Percentiles rank a stretch among this genome's conserved stretches.
phyloP scores from a whole-genome alignment of 2,329 filamentous ascomycete species.

The Aspergillus pseudonomiae region DNA sequence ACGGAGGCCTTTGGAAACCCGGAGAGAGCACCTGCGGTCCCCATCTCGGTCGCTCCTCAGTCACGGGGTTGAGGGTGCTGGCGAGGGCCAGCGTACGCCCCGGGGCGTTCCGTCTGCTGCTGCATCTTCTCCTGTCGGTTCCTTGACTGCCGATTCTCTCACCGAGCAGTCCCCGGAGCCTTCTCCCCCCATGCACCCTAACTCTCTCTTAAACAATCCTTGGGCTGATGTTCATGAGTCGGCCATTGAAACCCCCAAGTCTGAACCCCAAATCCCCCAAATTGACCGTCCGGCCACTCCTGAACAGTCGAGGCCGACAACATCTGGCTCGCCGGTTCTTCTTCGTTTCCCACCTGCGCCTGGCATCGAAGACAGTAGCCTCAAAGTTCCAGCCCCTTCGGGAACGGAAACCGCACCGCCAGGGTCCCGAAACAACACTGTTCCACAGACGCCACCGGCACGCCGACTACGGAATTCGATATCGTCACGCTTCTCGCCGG shows the following conservation, averaged over 20 bases:
- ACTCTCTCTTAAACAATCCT: slow-evolving; percentile 41
- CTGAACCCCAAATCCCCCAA: slow-evolving; percentile 28
- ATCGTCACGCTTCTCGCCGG: slow-evolving; percentile 57
- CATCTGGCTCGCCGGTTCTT: slow-evolving; percentile 36
- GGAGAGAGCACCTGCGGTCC: slow-evolving; percentile 28
- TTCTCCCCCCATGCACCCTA: slow-evolving; percentile 35
- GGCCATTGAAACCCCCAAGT: slow-evolving; percentile 18
- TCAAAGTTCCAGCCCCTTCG: slow-evolving; percentile 23
- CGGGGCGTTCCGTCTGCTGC: slow-evolving; percentile 36
- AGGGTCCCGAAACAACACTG: slow-evolving; percentile 30
- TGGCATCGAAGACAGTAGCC: slow-evolving; percentile 30
- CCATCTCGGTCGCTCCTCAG: slow-evolving; percentile 39
- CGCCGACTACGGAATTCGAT: slow-evolving; percentile 51
- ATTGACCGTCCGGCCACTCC: slow-evolving; percentile 31
- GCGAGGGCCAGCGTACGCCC: slow-evolving; percentile 38
- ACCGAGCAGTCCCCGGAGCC: slow-evolving; percentile 31
- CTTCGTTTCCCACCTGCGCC: slow-evolving; percentile 45
- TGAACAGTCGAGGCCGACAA: slow-evolving; percentile 18
- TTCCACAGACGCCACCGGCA: slow-evolving; percentile 42
- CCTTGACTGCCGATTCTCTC: slow-evolving; percentile 36
- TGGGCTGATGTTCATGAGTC: slow-evolving; percentile 37
- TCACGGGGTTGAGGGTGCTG: slow-evolving; percentile 34
- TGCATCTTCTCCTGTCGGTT: slow-evolving; percentile 36
- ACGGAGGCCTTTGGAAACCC: slow-evolving; percentile 17
- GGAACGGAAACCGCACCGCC: slow-evolving; percentile 19